Percentiles rank a stretch among this genome's conserved stretches.
Evolutionary conservation across 768 basidiomycete genomes (phyloP).

Genomic region (Kwoniella botswanensis): DNA sequence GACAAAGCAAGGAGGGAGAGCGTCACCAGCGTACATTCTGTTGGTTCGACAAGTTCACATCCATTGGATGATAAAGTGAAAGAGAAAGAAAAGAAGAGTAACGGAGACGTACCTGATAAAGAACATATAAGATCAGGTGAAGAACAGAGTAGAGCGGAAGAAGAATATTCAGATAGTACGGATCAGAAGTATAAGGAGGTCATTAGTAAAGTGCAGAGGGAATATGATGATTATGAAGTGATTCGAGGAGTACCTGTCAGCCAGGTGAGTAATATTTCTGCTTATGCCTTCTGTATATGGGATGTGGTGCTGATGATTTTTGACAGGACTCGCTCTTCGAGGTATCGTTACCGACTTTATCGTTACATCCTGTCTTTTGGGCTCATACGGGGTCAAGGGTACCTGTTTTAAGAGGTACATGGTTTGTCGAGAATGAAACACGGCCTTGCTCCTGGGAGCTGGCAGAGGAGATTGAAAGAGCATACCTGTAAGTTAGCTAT

Average conservation of each 20-base stretch:
- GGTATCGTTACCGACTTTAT: constrained; percentile 50
- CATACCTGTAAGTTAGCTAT: constrained; percentile 50
- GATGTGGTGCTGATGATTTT: background rate
- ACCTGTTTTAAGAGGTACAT: constrained; percentile 58
- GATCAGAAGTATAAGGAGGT: constrained; percentile 39
- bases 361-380: constrained; percentile 61
- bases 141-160: constrained; percentile 30
- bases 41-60: constrained; percentile 5
- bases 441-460: constrained; percentile 59
- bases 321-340: constrained; percentile 57
- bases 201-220: constrained; percentile 39
- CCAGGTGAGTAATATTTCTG: constrained; percentile 42
- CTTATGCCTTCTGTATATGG: background rate
- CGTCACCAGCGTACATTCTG: constrained; percentile 12
- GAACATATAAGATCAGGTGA: constrained; percentile 30
- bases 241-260: constrained; percentile 53
- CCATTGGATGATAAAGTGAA: constrained; percentile 16
- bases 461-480: constrained; percentile 59
- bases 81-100: constrained; percentile 18
- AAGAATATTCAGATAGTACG: constrained; percentile 14
- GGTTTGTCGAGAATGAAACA: constrained; percentile 60
- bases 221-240: constrained; percentile 51
- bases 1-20: constrained; percentile 30
- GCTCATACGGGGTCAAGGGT: constrained; percentile 58
- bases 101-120: constrained; percentile 12